Percentiles rank a stretch among this genome's conserved stretches.
Evolutionary conservation across 1,284 basidiomycete genomes (phyloP).

Genomic region (Puccinia horiana): DNA sequence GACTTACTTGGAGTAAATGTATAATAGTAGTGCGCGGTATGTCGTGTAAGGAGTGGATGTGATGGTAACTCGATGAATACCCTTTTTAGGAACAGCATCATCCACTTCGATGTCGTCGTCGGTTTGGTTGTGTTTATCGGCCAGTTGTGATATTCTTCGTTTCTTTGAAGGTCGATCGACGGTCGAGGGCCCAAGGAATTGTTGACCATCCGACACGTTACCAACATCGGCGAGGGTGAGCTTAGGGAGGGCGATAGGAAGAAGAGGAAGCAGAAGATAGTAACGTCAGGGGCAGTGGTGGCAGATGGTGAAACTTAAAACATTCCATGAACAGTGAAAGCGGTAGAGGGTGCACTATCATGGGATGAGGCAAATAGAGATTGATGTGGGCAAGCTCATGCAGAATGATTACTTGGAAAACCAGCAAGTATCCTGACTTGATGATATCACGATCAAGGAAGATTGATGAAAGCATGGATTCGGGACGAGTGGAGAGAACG

Average conservation of each 20-base stretch:
- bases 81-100: constrained; percentile 20
- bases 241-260: constrained; percentile 16
- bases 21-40: constrained; percentile 40
- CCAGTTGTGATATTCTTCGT: constrained; percentile 40
- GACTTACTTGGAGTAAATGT: constrained; percentile 48
- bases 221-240: constrained; percentile 49
- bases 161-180: constrained; percentile 42
- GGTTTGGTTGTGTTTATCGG: constrained; percentile 28
- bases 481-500: neutral
- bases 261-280: neutral
- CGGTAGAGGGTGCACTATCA: neutral
- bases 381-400: neutral
- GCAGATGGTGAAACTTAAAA: constrained; percentile 1
- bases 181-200: neutral
- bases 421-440: too few species aligned
- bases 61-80: constrained; percentile 36
- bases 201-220: constrained; percentile 36
- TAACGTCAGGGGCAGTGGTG: neutral
- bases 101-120: constrained; percentile 31
- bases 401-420: neutral
- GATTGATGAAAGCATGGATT: neutral
- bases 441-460: neutral
- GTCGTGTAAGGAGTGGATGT: constrained; percentile 47
- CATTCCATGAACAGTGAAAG: neutral
- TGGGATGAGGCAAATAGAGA: neutral